Evolutionary conservation across 768 basidiomycete genomes (phyloP), one percentile per base, ranked within the genome.

Genomic region (Daedaleopsis nitida): DNA sequence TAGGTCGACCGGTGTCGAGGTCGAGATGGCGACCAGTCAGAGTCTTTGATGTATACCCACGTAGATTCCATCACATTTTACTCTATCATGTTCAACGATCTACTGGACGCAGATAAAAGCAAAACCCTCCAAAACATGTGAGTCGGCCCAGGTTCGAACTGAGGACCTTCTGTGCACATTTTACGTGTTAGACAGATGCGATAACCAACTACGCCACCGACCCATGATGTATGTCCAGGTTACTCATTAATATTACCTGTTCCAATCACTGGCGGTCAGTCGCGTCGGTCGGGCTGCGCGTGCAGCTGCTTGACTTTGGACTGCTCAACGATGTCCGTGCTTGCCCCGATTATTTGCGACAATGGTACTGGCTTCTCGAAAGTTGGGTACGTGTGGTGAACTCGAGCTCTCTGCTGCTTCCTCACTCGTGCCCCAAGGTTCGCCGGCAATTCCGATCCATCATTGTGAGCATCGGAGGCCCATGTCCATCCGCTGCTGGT

Each of bases 371-470:
- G 96, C 37, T 98, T 83, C 76, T 96, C 96, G 12, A 98, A 98
- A 84, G 89, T 98, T 75, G 96, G 96, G 94, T 95, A 74, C 47
- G 88, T 75, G 45, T 21, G n/a, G 13, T 23, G 19, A 37, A 48
- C 44, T 43, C 9, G 35, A 9, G 23, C 10, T 14, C 16, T 27
- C 1, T 34, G 14, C 42, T 32, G 19, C 27, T 17, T 37, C 4
- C 64, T 52, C 47, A 64, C 51, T 51, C 49, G 24, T 45, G 21
- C 17, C 27, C 56, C 5, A 69, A 96, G 96, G 38, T 98, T 97
- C 76, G 96, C 97, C 47, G 96, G 96, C 56, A 99, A 99, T 78
- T 97, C 94, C 49, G 96, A 98, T 77, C 97, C 97, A 19, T 98
- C 96, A 10, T 99, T 96, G 92, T 94, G 72, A 76, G 91, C 53